Evolutionary conservation across 2,329 filamentous ascomycete species (phyloP).

Genomic region (Colletotrichum salicis): DNA sequence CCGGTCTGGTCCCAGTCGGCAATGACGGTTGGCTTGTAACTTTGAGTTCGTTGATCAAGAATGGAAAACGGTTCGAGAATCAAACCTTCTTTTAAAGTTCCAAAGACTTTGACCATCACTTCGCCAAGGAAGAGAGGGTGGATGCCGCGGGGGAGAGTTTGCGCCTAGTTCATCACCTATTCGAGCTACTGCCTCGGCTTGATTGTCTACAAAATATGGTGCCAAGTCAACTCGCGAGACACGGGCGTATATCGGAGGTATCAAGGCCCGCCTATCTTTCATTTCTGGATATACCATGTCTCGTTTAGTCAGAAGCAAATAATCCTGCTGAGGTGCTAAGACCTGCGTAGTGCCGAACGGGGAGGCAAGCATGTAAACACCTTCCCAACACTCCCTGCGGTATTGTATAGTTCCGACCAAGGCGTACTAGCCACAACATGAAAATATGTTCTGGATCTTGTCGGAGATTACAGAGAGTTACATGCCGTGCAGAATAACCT

Average conservation of each 20-base stretch:
- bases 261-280: not conserved
- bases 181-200: not conserved
- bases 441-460: not conserved
- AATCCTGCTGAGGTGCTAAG: not conserved
- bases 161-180: not conserved
- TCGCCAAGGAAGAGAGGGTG: not conserved
- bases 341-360: not conserved
- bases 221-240: not conserved
- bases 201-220: not conserved
- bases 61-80: too few relatives aligned
- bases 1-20: too few relatives aligned
- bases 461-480: not conserved
- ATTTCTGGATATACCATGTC: not conserved
- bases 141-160: not conserved
- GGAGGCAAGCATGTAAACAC: not conserved
- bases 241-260: not conserved
- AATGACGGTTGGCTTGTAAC: not conserved
- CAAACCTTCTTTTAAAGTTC: not conserved
- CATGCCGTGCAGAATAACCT: not conserved
- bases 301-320: not conserved
- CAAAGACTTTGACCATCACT: not conserved
- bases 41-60: too few relatives aligned
- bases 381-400: not conserved
- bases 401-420: not conserved
- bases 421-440: not conserved